Evolutionary conservation across 2,329 filamentous ascomycete species (phyloP).

Genomic region (Metarhizium humberi): DNA sequence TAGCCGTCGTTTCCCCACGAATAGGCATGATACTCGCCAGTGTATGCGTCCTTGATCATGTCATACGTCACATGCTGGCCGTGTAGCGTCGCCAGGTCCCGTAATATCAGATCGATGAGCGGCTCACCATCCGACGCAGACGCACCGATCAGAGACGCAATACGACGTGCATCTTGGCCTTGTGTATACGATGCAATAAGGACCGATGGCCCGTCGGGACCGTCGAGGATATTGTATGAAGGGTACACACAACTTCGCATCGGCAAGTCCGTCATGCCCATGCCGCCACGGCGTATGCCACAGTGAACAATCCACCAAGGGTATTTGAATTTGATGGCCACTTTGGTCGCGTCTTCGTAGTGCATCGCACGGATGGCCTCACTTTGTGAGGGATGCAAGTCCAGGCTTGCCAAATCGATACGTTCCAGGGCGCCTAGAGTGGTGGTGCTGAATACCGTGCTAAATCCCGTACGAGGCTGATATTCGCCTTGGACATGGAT

Average conservation of each 20-base stretch:
- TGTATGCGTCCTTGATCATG: background rate
- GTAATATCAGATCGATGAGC: background rate
- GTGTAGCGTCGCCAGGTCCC: background rate
- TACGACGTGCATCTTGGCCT: conserved; percentile 23
- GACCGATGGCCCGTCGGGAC: conserved; percentile 15
- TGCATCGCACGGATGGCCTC: conserved; percentile 20
- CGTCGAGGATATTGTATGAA: conserved; percentile 22
- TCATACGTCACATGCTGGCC: background rate
- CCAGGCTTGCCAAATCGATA: conserved; percentile 17
- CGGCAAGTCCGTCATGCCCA: conserved; percentile 20
- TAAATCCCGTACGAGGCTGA: conserved; percentile 10
- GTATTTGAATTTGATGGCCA: conserved; percentile 23
- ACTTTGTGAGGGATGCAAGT: conserved; percentile 15
- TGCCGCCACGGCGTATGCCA: conserved; percentile 19
- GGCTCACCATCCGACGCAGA: background rate
- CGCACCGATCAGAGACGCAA: conserved; percentile 15
- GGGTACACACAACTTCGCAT: conserved; percentile 26
- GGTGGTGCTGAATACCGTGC: conserved; percentile 21
- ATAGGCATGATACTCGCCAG: background rate
- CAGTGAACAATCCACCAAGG: conserved; percentile 22
- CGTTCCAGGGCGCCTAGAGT: conserved; percentile 18
- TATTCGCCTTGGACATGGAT: background rate
- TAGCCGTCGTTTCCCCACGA: background rate
- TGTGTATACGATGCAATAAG: conserved; percentile 27
- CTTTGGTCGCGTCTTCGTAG: conserved; percentile 22